Percentiles rank a stretch among this genome's conserved stretches.
Evolutionary conservation across 306 rosid species (phyloP).

Genomic region (Rubus idaeus): DNA sequence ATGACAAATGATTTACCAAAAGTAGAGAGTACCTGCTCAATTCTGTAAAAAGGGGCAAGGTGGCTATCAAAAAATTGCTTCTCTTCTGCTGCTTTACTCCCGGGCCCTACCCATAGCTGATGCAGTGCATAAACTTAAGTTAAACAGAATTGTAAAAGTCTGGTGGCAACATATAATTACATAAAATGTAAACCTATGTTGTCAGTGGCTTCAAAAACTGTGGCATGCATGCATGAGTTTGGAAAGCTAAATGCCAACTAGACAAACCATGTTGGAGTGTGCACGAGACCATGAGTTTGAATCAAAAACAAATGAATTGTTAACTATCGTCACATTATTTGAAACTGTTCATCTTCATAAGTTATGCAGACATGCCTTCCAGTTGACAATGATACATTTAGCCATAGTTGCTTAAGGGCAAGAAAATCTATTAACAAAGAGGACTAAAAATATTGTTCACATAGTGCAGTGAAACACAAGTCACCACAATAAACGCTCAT

Average conservation of each 20-base stretch:
- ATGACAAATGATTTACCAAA: conserved; percentile 4
- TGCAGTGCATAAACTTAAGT: conserved; percentile 35
- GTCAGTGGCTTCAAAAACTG: neutral
- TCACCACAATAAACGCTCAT: neutral
- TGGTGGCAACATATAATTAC: neutral
- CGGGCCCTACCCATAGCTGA: conserved; percentile 99
- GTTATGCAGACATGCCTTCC: neutral
- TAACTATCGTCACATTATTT: neutral
- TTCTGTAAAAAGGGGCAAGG: conserved; percentile 97
- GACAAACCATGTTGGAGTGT: conserved; percentile 4
- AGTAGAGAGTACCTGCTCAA: conserved; percentile 71
- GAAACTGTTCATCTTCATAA: neutral
- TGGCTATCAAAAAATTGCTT: conserved; percentile 81
- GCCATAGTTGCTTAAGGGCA: neutral
- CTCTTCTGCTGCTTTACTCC: conserved; percentile 94
- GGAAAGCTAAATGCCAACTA: neutral
- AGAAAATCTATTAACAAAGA: neutral
- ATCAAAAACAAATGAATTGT: neutral
- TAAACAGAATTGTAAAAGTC: conserved; percentile 12
- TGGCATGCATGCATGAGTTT: neutral
- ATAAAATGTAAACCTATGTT: neutral
- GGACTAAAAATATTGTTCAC: neutral
- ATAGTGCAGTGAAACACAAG: neutral
- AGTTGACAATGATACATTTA: neutral
- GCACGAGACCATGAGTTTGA: neutral